Evolutionary conservation across 2,329 filamentous ascomycete species (phyloP), one percentile per base, ranked within the genome.

Genomic region (Macrophomina pseudophaseolina): DNA sequence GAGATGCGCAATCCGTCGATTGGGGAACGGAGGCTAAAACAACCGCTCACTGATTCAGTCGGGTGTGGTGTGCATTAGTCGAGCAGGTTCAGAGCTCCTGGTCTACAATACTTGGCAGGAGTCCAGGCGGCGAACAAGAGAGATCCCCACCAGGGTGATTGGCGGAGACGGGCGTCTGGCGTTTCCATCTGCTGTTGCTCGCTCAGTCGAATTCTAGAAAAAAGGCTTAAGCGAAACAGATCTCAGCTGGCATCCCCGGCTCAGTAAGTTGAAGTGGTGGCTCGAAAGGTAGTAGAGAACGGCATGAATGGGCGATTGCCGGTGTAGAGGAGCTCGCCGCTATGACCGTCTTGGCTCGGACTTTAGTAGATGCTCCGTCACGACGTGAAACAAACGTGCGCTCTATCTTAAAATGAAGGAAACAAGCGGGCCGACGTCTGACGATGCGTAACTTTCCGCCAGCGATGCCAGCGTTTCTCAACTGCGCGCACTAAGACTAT

Each of bases 101-200:
- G 52, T 8, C n/a, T 28, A 58, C 35, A 58, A 58, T 42, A 58
- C 53, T 58, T 58, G 53, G 53, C 53, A 58, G 53, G 53, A 58
- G 23, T 8, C 7, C 23, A 8, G 35, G 2, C 53, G 18, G 23
- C 38, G 18, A 42, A 58, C 53, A 58, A 58, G 53, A 58, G 53
- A n/a, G 18, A 42, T 28, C n/a, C 11, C 28, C 18, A 35, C 53
- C 12, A 12, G 23, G 38, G 18, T 58, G 14, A 12, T 7, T 5
- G 1, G 1, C 53, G 18, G 4, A 8, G 3, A 30, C 2, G 11
- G n/a, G 16, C 9, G 7, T 42, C 33, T n/a, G 5, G 9, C 14
- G 33, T 23, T 23, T 23, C 23, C n/a, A 28, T 40, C 8, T 9
- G 35, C 18, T 30, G 1, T 16, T 7, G 1, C 2, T 58, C 35